Percentiles rank a stretch among this genome's conserved stretches.
These are phyloP conservation scores for Colletotrichum filicis DNA, from an alignment of 2,329 filamentous ascomycete genomes.

Conservation along the genomic window DNA sequence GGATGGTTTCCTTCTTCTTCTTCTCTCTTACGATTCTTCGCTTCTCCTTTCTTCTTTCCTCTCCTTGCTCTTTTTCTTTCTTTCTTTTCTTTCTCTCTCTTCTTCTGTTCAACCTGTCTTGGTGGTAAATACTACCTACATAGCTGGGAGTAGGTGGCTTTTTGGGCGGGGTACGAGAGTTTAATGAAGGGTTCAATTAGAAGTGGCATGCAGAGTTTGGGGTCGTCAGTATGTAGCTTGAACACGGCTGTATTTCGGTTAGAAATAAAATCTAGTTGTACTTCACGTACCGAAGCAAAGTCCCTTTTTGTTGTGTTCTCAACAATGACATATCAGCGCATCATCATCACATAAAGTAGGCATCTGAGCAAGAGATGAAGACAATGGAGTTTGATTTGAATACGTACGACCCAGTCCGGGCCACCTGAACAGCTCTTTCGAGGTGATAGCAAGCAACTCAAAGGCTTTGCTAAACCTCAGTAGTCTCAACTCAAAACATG, in stretches of 20 bases:
- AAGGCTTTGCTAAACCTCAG: background rate
- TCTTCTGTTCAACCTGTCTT: background rate
- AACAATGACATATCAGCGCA: background rate
- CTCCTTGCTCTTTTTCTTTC: background rate
- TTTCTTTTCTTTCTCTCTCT: background rate
- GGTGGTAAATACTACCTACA: background rate
- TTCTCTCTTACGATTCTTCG: background rate
- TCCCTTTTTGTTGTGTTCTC: background rate
- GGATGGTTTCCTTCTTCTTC: background rate
- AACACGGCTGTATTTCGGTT: background rate
- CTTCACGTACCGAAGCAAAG: background rate
- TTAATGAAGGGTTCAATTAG: background rate
- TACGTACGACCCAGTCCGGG: conserved; percentile 14
- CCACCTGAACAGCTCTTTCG: conserved; percentile 14
- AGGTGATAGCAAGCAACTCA: background rate
- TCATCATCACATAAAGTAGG: background rate
- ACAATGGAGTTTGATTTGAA: conserved; percentile 6
- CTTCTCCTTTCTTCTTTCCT: background rate
- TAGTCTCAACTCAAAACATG: conserved; percentile 8
- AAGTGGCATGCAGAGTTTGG: background rate
- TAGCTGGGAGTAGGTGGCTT: background rate
- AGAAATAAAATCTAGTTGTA: background rate
- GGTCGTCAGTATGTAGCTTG: background rate
- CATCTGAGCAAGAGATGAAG: background rate
- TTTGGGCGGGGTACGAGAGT: background rate